Conservation (phyloP, 768 basidiomycete genomes). For the Xerocomellus dryophilus region DNA sequence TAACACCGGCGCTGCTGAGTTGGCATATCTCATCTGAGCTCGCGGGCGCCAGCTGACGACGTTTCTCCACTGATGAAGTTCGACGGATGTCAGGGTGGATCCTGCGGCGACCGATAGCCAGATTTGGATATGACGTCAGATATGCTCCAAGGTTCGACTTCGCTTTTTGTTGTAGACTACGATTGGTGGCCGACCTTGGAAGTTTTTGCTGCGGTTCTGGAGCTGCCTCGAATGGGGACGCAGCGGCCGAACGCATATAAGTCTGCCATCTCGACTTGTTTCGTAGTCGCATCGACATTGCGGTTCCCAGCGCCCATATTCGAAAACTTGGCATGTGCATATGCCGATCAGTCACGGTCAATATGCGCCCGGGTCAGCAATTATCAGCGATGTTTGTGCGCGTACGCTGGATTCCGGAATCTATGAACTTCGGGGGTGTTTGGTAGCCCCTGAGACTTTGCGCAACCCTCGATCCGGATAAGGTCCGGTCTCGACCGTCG, state of each 20-base stretch:
- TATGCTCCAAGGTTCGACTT: background rate
- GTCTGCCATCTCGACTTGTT: background rate
- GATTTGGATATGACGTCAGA: constrained; percentile 3
- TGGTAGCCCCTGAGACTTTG: background rate
- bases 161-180: background rate
- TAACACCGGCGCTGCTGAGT: background rate
- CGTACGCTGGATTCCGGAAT: background rate
- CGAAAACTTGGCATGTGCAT: background rate
- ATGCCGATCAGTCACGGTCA: background rate
- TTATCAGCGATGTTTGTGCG: background rate
- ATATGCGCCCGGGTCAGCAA: background rate
- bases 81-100: too few relatives aligned
- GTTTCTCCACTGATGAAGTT: background rate
- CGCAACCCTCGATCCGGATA: constrained; percentile 10
- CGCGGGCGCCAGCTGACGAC: background rate
- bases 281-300: background rate
- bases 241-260: background rate
- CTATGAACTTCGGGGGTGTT: background rate
- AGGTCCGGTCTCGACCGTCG: constrained; percentile 20
- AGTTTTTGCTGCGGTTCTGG: background rate
- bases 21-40: background rate
- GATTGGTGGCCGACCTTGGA: background rate
- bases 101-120: too few relatives aligned
- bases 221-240: background rate
- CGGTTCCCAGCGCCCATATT: background rate